A percentile compares a stretch with the other conserved stretches of the same genome.
Conservation (phyloP, 106 monocot species). For the Iris macrosiphon region DNA sequence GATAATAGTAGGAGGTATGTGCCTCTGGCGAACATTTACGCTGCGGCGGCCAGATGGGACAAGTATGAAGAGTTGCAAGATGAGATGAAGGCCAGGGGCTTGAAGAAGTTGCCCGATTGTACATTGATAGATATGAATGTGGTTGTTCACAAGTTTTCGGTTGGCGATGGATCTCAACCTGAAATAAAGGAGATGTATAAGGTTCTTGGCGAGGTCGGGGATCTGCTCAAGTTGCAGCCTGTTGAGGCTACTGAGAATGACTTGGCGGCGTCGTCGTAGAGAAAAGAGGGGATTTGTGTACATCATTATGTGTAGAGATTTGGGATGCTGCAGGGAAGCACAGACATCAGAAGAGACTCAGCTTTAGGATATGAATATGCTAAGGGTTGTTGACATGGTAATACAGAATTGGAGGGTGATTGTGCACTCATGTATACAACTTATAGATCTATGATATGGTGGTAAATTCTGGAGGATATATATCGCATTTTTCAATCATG, state of each 20-base stretch:
- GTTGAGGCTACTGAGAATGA: slow-evolving; percentile 8
- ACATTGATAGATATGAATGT: slow-evolving; percentile 20
- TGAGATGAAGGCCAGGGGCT: slow-evolving; percentile 24
- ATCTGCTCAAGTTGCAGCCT: slow-evolving; percentile 25
- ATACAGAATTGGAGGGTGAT: too few species aligned
- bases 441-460: too few species aligned
- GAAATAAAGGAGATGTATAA: slow-evolving; percentile 23
- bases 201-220: slow-evolving; percentile 10
- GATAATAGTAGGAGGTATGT: slow-evolving; percentile 34
- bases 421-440: too few species aligned
- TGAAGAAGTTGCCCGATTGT: slow-evolving; percentile 36
- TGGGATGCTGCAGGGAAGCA: too few species aligned
- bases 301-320: too few species aligned
- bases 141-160: slow-evolving; percentile 17
- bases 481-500: too few species aligned
- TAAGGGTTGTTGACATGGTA: too few species aligned
- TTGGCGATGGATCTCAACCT: slow-evolving; percentile 14
- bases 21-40: slow-evolving; percentile 29
- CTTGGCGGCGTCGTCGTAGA: neutral
- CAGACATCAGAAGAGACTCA: too few species aligned
- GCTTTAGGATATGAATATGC: too few species aligned
- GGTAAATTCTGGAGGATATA: too few species aligned
- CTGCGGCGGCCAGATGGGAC: slow-evolving; percentile 35
- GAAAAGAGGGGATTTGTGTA: too few species aligned
- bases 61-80: slow-evolving; percentile 33